Conservation (phyloP, 208 protist species). For the Lotmaria passim region DNA sequence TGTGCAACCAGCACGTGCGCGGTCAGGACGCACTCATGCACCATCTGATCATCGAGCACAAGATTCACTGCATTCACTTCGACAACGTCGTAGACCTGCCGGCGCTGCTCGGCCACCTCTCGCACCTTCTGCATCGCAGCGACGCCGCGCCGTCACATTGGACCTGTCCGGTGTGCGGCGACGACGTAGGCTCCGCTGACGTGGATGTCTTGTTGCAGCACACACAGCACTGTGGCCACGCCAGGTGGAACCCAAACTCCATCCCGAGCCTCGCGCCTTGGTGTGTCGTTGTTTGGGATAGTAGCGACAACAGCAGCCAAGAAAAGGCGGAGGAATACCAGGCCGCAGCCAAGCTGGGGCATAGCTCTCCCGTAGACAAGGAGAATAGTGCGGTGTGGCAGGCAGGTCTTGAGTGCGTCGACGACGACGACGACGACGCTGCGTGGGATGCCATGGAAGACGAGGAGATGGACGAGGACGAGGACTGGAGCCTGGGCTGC, state of each 20-base stretch:
- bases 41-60: slow-evolving; percentile 57
- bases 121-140: slow-evolving; percentile 13
- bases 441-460: slow-evolving; percentile 39
- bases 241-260: slow-evolving; percentile 49
- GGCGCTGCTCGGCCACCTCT: slow-evolving; percentile 47
- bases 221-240: slow-evolving; percentile 32
- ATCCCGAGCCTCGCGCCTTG: slow-evolving; percentile 53
- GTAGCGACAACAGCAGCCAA: too few species aligned
- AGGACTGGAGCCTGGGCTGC: slow-evolving; percentile 58
- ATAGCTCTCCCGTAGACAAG: background rate
- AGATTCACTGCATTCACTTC: slow-evolving; percentile 52
- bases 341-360: background rate
- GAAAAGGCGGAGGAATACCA: too few species aligned
- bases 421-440: slow-evolving; percentile 25
- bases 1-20: slow-evolving; percentile 48
- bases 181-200: slow-evolving; percentile 10
- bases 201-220: slow-evolving; percentile 26
- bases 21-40: slow-evolving; percentile 63
- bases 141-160: slow-evolving; percentile 1
- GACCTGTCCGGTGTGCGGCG: slow-evolving; percentile 66
- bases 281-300: slow-evolving; percentile 41
- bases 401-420: slow-evolving; percentile 1
- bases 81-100: slow-evolving; percentile 62
- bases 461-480: slow-evolving; percentile 53
- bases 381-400: background rate